Conservation (phyloP, 2,329 filamentous ascomycete genomes). For the Pyricularia grisea region DNA sequence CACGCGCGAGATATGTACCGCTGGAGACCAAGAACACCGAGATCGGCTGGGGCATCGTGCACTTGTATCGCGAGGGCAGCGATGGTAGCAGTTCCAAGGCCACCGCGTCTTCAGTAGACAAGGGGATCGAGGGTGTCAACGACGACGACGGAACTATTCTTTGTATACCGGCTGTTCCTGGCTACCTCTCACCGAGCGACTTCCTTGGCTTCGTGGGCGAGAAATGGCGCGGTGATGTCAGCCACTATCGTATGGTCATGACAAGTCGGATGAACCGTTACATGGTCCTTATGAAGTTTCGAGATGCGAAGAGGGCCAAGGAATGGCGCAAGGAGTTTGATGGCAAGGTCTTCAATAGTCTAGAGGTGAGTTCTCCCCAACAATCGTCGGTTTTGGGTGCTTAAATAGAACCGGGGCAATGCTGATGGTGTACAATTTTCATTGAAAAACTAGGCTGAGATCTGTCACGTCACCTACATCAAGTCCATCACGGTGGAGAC, state of each 20-base stretch:
- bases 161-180: constrained; percentile 90
- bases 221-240: constrained; percentile 74
- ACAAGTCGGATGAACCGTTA: constrained; percentile 85
- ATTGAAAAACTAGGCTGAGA: constrained; percentile 56
- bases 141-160: constrained; percentile 73
- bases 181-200: constrained; percentile 84
- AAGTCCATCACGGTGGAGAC: constrained; percentile 81
- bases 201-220: constrained; percentile 89
- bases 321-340: constrained; percentile 84
- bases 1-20: constrained; percentile 71
- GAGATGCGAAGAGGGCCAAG: constrained; percentile 61
- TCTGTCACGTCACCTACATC: constrained; percentile 91
- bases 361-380: constrained; percentile 53
- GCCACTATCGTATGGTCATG: constrained; percentile 89
- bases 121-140: constrained; percentile 14
- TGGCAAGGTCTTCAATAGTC: constrained; percentile 83
- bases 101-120: constrained; percentile 11
- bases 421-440: neutral
- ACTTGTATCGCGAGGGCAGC: constrained; percentile 80
- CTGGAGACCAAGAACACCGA: constrained; percentile 65
- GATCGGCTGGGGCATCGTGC: constrained; percentile 84
- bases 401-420: neutral
- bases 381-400: constrained; percentile 8
- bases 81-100: constrained; percentile 31
- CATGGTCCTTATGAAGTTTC: constrained; percentile 92